Evolutionary conservation across 495 filamentous ascomycete species (phyloP).

Genomic region (Acidiella bohemica): DNA sequence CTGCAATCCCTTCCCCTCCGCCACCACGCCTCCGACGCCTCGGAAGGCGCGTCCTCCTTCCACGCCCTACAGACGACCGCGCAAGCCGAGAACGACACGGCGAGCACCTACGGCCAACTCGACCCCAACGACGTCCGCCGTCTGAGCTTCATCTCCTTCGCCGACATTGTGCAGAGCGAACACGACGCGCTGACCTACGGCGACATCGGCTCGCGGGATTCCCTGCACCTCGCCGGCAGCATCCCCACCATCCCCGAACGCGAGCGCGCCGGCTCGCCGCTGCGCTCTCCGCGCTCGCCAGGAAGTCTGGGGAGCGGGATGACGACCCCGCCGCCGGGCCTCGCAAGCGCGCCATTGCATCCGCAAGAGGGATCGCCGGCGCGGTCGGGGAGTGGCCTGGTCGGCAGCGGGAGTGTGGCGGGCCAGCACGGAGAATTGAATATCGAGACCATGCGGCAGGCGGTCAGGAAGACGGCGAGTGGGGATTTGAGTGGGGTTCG

Average conservation of each 20-base stretch:
- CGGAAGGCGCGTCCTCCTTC: conserved; percentile 22
- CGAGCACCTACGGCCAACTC: conserved; percentile 56
- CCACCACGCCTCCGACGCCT: conserved; percentile 35
- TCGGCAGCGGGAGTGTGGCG: conserved; percentile 27
- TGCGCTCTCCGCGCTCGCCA: conserved; percentile 11
- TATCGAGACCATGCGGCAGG: conserved; percentile 85
- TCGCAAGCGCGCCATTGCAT: background rate
- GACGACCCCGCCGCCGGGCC: conserved; percentile 6
- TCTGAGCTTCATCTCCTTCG: conserved; percentile 85
- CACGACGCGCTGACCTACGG: conserved; percentile 35
- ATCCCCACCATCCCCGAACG: conserved; percentile 29
- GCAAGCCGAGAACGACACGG: conserved; percentile 39
- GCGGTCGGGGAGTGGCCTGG: conserved; percentile 27
- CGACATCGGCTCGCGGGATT: conserved; percentile 43
- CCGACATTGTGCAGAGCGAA: conserved; percentile 85
- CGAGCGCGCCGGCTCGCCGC: conserved; percentile 50
- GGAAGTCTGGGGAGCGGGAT: conserved; percentile 5
- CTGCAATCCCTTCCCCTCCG: conserved; percentile 34
- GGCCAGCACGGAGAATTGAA: conserved; percentile 51
- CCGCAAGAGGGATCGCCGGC: conserved; percentile 9
- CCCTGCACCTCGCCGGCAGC: conserved; percentile 42
- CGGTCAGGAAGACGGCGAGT: conserved; percentile 66
- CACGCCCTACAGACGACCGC: conserved; percentile 30
- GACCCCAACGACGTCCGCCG: conserved; percentile 67
- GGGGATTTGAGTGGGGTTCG: conserved; percentile 45